Base-by-base conservation (phyloP, 441 rosid species). In the Cnidoscolus chayamansa region DNA sequence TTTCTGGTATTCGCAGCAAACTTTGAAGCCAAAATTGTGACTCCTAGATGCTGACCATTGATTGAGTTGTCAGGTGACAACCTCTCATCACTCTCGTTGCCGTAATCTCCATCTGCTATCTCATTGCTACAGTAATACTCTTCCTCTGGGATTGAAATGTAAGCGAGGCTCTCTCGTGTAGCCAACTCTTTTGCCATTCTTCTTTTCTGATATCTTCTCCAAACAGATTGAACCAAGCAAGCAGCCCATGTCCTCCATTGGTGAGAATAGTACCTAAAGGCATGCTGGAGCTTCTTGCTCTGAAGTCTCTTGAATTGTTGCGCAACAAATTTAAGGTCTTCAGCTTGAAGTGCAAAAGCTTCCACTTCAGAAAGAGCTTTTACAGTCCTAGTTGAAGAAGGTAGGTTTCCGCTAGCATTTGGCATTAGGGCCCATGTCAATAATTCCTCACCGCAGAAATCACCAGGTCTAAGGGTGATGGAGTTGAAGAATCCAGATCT, bases 1-100 rank as follows among this genome's bases (percentile, higher is more conserved):
- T 74, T 82, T 69, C 72, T 86, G 0, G 91, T 85, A 76, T 85
- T 88, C 35, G 89, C 88, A 2, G 92, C 89, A 17, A 90, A 89
- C 76, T 81, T 88, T 10, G 94, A 87, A 54, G 90, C 88, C 74
- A 92, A 67, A 40, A 87, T 57, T 7, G 89, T 87, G 19, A 87
- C 88, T 77, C 84, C 82, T 35, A 87, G 83, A 60, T 83, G 78
- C 40, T 85, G 86, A 15, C 45, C 32, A 47, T 67, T 84, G 71
- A 43, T 71, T 65, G 54, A 72, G 4, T 50, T 53, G 4, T 81
- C 76, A 20, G 62, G 69, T 31, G 79, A 50, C 20, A 73, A 49
- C 16, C 49, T 53, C 17, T 32, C 72, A 13, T 43, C 80, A 16
- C 31, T 72, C 10, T 70, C 69, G 3, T 74, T 77, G 0, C 53